Percentiles rank a stretch among this genome's conserved stretches.
phyloP scores from a whole-genome alignment of 768 basidiomycete genomes.

The Mycena olivaceomarginata region DNA sequence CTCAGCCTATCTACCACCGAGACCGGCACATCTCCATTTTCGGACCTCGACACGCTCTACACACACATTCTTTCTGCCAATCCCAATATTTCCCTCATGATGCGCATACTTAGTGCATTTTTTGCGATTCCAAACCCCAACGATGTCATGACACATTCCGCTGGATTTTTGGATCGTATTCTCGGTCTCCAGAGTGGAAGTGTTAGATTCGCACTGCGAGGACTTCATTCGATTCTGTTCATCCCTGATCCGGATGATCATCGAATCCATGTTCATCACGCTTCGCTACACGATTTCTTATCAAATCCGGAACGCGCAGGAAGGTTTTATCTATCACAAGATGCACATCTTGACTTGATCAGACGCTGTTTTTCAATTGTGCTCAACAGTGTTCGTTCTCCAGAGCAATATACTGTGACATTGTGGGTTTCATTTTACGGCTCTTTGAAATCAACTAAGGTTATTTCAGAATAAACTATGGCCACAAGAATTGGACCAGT shows the following conservation, averaged over 20 bases:
- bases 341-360: no score
- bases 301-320: not conserved
- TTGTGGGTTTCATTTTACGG: no score
- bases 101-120: not conserved
- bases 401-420: no score
- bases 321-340: no score
- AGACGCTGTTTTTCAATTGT: no score
- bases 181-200: not conserved
- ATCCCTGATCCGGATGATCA: not conserved
- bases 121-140: not conserved
- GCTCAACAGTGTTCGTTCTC: no score
- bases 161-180: not conserved
- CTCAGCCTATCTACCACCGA: not conserved
- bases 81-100: not conserved
- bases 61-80: not conserved
- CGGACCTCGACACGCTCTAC: not conserved
- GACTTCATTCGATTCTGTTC: not conserved
- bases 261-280: not conserved
- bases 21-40: not conserved
- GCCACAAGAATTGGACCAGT: no score
- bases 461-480: no score
- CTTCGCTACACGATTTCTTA: not conserved
- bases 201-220: not conserved
- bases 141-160: not conserved
- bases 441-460: no score